A percentile compares a stretch with the other conserved stretches of the same genome.
phyloP scores from a whole-genome alignment of 768 basidiomycete species.

The Xerocomus potaroensis region DNA sequence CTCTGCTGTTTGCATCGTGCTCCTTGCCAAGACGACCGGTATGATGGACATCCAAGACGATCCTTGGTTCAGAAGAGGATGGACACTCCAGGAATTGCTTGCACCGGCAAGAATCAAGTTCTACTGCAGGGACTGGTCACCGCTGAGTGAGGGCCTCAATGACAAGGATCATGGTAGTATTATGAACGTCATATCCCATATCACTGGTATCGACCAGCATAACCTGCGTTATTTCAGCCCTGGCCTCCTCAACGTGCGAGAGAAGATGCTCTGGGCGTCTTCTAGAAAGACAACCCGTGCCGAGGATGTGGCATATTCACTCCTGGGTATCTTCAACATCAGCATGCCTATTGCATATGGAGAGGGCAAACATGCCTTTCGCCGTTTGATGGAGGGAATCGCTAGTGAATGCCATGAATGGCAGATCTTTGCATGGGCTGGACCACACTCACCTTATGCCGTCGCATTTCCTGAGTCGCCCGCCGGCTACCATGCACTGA shows the following conservation, averaged over 20 bases:
- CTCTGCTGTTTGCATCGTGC: slow-evolving; percentile 21
- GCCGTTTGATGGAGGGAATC: slow-evolving; percentile 23
- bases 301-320: slow-evolving; percentile 25
- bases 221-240: slow-evolving; percentile 20
- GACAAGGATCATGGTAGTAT: slow-evolving; percentile 19
- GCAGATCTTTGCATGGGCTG: slow-evolving; percentile 20
- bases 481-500: slow-evolving; percentile 14
- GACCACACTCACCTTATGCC: slow-evolving; percentile 19
- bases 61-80: slow-evolving; percentile 22
- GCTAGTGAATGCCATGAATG: slow-evolving; percentile 17
- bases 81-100: slow-evolving; percentile 21
- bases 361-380: slow-evolving; percentile 23
- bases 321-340: slow-evolving; percentile 26
- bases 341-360: slow-evolving; percentile 23
- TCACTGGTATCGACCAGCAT: slow-evolving; percentile 10
- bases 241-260: slow-evolving; percentile 15
- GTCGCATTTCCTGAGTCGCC: slow-evolving; percentile 19
- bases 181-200: slow-evolving; percentile 8
- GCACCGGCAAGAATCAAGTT: slow-evolving; percentile 21
- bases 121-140: slow-evolving; percentile 12
- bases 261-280: slow-evolving; percentile 25
- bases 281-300: slow-evolving; percentile 20
- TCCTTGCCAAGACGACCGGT: slow-evolving; percentile 5
- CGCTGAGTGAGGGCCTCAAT: slow-evolving; percentile 8
- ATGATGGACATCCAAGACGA: slow-evolving; percentile 7